Base-by-base conservation (phyloP, 2,329 filamentous ascomycete genomes). In the Didymella arachidicola region DNA sequence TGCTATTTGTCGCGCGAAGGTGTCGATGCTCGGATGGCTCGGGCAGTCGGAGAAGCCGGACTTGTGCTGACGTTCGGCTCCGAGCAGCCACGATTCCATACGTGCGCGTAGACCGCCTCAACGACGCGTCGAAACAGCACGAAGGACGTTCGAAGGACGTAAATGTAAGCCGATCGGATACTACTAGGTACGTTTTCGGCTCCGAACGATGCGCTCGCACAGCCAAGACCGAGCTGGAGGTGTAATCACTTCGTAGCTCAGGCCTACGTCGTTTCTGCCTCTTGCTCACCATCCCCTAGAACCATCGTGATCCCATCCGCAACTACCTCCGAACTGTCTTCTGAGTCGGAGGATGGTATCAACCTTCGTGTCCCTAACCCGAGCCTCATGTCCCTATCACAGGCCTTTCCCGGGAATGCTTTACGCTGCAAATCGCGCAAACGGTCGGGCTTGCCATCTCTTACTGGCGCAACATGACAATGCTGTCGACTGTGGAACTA, bases 21-120 rank as follows among this genome's bases (percentile, higher is more conserved):
- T 47, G 36, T 19, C 26, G 34, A 36, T 36, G 29, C 19, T 43
- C 47, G 54, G 54, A 57, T 22, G 41, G 36, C 34, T 32, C 34
- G 26, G n/a, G 34, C 30, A 34, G 45, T 52, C 57, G 42, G 34
- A 42, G 16, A 18, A 46, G n/a, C 34, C 42, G 29, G n/a, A 8
- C 4, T 34, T 36, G 14, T 4, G 27, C 38, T 44, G 29, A 22
- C 3, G 7, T 36, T 46, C 54, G 48, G 47, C 42, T 57, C 54
- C 54, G 54, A 52, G 7, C n/a, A 22, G 32, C 26, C 22, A 14
- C 16, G 3, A 46, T 1, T 16, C 19, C 12, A 18, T 5, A 12
- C 4, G 7, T n/a, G 7, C 16, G n/a, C 34, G n/a, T n/a, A 30
- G 19, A 42, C 18, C 19, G 7, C 7, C 22, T 30, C 11, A 14